phyloP scores from a whole-genome alignment of 169 alveolate species.

The Plasmodium coatneyi region DNA sequence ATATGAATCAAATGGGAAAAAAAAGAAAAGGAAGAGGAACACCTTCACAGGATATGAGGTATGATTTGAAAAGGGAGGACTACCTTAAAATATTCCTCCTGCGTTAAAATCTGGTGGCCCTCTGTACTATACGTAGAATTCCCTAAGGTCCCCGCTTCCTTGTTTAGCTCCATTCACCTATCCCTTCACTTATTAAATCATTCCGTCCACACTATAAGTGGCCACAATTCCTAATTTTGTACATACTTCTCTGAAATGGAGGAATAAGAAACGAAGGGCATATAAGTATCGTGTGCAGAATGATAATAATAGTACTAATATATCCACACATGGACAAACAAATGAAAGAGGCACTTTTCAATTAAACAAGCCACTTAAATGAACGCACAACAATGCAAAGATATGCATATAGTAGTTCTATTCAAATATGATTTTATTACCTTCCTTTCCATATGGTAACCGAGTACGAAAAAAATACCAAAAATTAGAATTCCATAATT shows the following conservation, averaged over 20 bases:
- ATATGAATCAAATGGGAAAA: too few relatives aligned
- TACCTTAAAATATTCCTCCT: too few relatives aligned
- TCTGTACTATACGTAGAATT: too few relatives aligned
- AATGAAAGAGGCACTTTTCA: neutral
- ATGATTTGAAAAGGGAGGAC: too few relatives aligned
- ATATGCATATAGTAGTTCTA: neutral
- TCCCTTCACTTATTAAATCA: neutral
- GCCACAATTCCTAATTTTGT: conserved; percentile 1
- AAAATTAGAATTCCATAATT: neutral
- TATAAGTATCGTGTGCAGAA: too few relatives aligned
- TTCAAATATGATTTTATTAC: neutral
- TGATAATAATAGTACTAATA: neutral
- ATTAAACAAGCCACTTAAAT: neutral
- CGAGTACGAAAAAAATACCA: conserved; percentile 5
- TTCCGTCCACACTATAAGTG: neutral
- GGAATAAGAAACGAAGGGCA: neutral
- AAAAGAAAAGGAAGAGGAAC: too few relatives aligned
- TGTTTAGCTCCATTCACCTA: too few relatives aligned
- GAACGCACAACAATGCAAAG: neutral
- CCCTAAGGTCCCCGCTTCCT: too few relatives aligned
- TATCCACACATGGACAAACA: neutral
- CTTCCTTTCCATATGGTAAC: conserved; percentile 5
- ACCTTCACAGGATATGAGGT: too few relatives aligned
- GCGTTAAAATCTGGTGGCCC: too few relatives aligned
- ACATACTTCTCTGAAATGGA: neutral